phyloP scores from a whole-genome alignment of 805 yeast species.

The Alloascoidea hylecoeti region DNA sequence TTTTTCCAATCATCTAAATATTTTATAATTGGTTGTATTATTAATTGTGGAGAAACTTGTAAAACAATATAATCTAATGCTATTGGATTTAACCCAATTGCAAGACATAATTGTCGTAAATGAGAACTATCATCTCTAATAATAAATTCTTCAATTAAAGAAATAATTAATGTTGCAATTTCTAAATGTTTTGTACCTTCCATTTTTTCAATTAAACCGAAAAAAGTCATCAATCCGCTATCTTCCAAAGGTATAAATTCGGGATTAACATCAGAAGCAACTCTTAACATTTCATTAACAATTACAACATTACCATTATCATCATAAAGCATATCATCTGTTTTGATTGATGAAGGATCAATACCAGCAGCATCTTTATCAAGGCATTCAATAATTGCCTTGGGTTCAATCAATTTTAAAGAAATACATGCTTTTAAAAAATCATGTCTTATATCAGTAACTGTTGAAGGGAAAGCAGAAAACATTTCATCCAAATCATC shows the following conservation, averaged over 20 bases:
- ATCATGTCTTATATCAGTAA: slow-evolving; percentile 33
- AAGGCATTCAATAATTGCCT: slow-evolving; percentile 13
- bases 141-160: slow-evolving; percentile 21
- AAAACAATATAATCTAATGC: slow-evolving; percentile 29
- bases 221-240: slow-evolving; percentile 35
- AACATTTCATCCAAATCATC: slow-evolving; percentile 32
- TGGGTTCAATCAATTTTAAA: slow-evolving; percentile 24
- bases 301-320: slow-evolving; percentile 16
- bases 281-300: slow-evolving; percentile 16
- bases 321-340: slow-evolving; percentile 20
- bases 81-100: slow-evolving; percentile 28
- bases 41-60: slow-evolving; percentile 26
- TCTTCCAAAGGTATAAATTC: slow-evolving; percentile 36
- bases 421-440: slow-evolving; percentile 30
- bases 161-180: slow-evolving; percentile 22
- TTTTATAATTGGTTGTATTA: slow-evolving; percentile 30
- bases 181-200: slow-evolving; percentile 32
- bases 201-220: slow-evolving; percentile 29
- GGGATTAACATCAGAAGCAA: slow-evolving; percentile 24
- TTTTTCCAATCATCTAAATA: slow-evolving; percentile 34
- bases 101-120: slow-evolving; percentile 35
- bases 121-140: slow-evolving; percentile 24
- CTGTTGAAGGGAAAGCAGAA: slow-evolving; percentile 31
- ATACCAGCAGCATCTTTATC: slow-evolving; percentile 10
- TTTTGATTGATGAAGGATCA: slow-evolving; percentile 17